Evolutionary conservation across 768 basidiomycete species (phyloP).

Genomic region (Suillus clintonianus): DNA sequence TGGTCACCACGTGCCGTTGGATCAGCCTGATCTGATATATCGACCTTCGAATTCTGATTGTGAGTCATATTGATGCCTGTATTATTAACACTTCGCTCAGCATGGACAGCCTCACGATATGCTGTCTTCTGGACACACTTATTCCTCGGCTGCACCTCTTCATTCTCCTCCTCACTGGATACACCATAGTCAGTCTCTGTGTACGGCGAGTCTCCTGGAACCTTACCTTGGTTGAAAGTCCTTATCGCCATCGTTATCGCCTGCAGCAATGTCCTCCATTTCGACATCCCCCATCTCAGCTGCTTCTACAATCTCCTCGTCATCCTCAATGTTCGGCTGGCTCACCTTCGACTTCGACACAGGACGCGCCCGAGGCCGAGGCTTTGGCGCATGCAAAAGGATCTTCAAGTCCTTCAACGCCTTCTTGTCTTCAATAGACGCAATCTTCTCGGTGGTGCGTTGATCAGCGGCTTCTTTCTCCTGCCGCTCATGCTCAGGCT

Average conservation of each 20-base stretch:
- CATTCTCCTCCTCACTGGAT: too few species aligned
- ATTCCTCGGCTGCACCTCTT: too few species aligned
- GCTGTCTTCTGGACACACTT: too few species aligned
- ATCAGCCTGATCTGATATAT: too few species aligned
- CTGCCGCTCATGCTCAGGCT: background rate
- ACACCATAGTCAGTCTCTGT: background rate
- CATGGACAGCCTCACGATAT: too few species aligned
- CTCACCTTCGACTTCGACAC: background rate
- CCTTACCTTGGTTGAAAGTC: background rate
- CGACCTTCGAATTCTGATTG: too few species aligned
- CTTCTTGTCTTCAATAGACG: background rate
- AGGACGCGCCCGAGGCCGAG: background rate
- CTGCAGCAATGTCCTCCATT: background rate
- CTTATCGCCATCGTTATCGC: background rate
- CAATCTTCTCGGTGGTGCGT: background rate
- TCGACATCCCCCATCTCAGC: background rate
- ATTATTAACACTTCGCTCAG: too few species aligned
- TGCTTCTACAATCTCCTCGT: background rate
- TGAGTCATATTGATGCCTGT: too few species aligned
- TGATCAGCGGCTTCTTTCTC: background rate
- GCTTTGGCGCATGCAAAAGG: background rate
- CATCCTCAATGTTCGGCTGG: background rate
- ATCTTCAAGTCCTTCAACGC: background rate
- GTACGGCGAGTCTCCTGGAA: background rate
- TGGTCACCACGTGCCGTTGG: too few species aligned